Evolutionary conservation across 768 basidiomycete species (phyloP).

Genomic region (Mycena polygramma): DNA sequence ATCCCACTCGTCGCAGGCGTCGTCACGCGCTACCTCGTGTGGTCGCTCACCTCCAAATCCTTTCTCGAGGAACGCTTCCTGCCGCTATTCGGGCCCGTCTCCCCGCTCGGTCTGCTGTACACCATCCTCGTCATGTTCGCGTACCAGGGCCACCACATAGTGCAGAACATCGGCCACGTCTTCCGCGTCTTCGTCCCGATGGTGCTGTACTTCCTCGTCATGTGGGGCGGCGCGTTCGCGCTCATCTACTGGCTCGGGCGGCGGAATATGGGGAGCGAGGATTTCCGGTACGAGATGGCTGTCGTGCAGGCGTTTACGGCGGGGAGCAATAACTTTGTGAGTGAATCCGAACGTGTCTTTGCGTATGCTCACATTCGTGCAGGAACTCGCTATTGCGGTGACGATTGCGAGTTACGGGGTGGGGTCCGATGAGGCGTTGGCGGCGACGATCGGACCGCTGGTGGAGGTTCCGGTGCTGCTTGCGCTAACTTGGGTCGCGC

Average conservation of each 20-base stretch:
- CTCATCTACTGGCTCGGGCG: conserved; percentile 62
- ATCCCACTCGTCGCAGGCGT: conserved; percentile 83
- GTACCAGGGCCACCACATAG: conserved; percentile 75
- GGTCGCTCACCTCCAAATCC: conserved; percentile 56
- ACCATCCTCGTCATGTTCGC: conserved; percentile 85
- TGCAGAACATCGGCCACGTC: conserved; percentile 80
- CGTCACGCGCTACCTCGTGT: conserved; percentile 72
- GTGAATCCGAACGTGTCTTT: conserved; percentile 32
- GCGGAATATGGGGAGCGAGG: conserved; percentile 37
- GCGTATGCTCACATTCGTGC: conserved; percentile 4
- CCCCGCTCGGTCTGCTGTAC: conserved; percentile 83
- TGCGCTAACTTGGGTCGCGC: conserved; percentile 49
- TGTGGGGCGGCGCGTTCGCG: conserved; percentile 77
- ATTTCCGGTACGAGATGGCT: conserved; percentile 75
- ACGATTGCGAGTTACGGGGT: conserved; percentile 84
- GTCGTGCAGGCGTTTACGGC: conserved; percentile 86
- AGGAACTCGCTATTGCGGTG: conserved; percentile 89
- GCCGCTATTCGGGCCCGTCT: conserved; percentile 75
- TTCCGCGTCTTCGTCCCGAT: conserved; percentile 88
- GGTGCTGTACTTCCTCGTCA: conserved; percentile 81
- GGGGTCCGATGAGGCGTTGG: conserved; percentile 82
- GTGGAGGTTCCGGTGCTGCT: conserved; percentile 86
- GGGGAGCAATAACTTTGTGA: conserved; percentile 82
- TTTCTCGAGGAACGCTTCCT: conserved; percentile 73
- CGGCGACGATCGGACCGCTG: conserved; percentile 84